phyloP scores from a whole-genome alignment of 2,329 filamentous ascomycete genomes.

The Colletotrichum sp. region DNA sequence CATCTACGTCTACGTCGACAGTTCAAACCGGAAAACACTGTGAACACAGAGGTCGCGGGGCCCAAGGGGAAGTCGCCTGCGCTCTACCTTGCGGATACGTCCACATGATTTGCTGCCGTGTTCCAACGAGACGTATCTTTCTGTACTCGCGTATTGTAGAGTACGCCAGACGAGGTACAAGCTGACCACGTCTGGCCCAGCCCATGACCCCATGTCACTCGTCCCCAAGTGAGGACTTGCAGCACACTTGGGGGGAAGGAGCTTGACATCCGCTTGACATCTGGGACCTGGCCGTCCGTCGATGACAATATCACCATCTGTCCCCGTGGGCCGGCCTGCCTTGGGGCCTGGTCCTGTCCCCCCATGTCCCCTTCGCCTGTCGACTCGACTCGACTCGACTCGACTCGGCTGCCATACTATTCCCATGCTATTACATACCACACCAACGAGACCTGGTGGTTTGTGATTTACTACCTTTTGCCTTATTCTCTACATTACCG shows the following conservation, averaged over 20 bases:
- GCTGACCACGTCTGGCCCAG: background rate
- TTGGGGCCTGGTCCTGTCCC: background rate
- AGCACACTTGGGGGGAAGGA: background rate
- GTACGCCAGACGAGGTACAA: constrained; percentile 1
- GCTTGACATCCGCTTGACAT: background rate
- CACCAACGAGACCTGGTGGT: background rate
- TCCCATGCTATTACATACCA: background rate
- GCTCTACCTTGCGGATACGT: too few species aligned
- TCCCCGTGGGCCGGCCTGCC: background rate
- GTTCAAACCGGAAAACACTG: background rate
- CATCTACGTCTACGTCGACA: background rate
- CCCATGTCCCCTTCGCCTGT: background rate
- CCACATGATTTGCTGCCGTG: constrained; percentile 16
- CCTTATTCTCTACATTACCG: background rate
- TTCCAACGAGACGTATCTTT: background rate
- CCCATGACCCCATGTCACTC: background rate
- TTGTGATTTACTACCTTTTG: background rate
- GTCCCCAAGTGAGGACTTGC: background rate
- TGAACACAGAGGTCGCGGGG: background rate
- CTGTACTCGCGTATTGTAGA: background rate
- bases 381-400: background rate
- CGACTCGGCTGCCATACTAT: background rate
- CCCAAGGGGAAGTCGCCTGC: constrained; percentile 3
- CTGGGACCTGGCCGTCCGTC: background rate
- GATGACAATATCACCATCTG: constrained; percentile 14